Conservation (phyloP, 1,284 basidiomycete genomes). For the Puccinia hordei region DNA sequence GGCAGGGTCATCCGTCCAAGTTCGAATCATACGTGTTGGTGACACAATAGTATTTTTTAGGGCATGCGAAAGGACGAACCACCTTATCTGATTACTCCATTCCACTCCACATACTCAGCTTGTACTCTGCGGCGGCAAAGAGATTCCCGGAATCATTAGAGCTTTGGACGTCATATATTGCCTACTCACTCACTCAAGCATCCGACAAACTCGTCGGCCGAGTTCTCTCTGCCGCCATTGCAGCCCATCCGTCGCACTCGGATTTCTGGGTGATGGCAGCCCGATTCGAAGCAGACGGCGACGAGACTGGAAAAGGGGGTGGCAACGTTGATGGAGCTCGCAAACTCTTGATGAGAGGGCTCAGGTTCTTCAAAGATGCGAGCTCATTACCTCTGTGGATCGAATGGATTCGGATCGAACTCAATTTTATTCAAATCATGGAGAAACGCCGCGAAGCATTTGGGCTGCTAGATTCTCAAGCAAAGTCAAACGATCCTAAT, state of each 20-base stretch:
- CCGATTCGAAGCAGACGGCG: no score
- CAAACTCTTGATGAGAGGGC: conserved; percentile 56
- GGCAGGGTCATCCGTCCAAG: not conserved
- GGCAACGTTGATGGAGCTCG: conserved; percentile 57
- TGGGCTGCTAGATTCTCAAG: conserved; percentile 52
- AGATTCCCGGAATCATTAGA: conserved; percentile 55
- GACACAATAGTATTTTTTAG: conserved; percentile 8
- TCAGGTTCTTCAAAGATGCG: conserved; percentile 55
- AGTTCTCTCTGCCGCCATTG: conserved; percentile 56
- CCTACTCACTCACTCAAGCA: conserved; percentile 54
- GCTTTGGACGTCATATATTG: conserved; percentile 56
- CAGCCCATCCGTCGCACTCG: conserved; percentile 56
- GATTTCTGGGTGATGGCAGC: conserved; percentile 57
- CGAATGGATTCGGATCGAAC: conserved; percentile 57
- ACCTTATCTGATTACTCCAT: conserved; percentile 58
- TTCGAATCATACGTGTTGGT: not conserved
- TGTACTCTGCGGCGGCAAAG: conserved; percentile 55
- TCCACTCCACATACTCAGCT: conserved; percentile 56
- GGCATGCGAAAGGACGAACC: conserved; percentile 51
- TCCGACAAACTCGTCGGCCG: conserved; percentile 56
- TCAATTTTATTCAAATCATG: conserved; percentile 55
- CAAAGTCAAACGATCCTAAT: conserved; percentile 20
- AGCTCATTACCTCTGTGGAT: conserved; percentile 53
- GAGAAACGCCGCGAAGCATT: conserved; percentile 54
- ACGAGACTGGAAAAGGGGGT: conserved; percentile 56